These are phyloP conservation scores for Naumovozyma dairenensis DNA, from an alignment of 805 yeast genomes.

Conservation along the genomic window DNA sequence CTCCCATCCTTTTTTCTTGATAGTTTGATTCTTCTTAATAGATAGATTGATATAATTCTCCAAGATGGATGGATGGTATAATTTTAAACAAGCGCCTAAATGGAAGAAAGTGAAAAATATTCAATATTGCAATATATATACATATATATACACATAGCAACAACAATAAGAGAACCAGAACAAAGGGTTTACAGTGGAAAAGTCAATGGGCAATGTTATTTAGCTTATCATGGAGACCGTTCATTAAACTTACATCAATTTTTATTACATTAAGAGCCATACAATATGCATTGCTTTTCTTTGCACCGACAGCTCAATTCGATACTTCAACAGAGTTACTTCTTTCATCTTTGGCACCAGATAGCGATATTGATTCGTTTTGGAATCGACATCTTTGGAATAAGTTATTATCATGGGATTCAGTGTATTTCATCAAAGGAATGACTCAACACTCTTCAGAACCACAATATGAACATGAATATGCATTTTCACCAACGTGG, in stretches of 20 bases:
- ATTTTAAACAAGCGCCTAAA: too few relatives aligned
- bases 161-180: too few relatives aligned
- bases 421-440: constrained; percentile 56
- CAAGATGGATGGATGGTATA: too few relatives aligned
- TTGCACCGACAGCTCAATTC: constrained; percentile 19
- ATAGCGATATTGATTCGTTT: constrained; percentile 2
- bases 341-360: constrained; percentile 7
- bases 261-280: constrained; percentile 8
- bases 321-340: constrained; percentile 26
- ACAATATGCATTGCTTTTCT: constrained; percentile 19
- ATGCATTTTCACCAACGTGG: constrained; percentile 82
- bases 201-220: too few relatives aligned
- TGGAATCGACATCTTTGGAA: constrained; percentile 31
- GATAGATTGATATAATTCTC: too few relatives aligned
- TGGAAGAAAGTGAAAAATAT: too few relatives aligned
- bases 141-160: too few relatives aligned
- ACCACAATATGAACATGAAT: constrained; percentile 73
- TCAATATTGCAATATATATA: too few relatives aligned
- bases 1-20: too few relatives aligned
- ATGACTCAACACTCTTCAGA: constrained; percentile 37
- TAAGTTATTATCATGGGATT: constrained; percentile 73
- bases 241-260: constrained; percentile 1
- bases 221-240: too few relatives aligned
- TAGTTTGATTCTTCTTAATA: too few relatives aligned
- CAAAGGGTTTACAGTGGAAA: too few relatives aligned